These are phyloP conservation scores for Tillandsia fasciculata DNA, from an alignment of 176 grass and related monocot species.

Conservation along the genomic window DNA sequence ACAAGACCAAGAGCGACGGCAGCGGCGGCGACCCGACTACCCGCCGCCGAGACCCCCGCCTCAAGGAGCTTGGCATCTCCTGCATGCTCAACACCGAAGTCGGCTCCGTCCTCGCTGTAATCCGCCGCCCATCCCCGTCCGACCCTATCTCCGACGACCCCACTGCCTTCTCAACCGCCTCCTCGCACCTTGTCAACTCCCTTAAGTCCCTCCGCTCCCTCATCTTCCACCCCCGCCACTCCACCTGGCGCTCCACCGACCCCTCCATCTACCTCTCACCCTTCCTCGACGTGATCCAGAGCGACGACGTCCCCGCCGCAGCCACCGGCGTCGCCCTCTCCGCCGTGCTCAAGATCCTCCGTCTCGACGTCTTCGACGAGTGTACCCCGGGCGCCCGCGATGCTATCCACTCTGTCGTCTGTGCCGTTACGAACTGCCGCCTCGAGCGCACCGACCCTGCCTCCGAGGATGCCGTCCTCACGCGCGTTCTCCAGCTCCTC, in stretches of 20 bases:
- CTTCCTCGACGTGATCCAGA: slow-evolving; percentile 79
- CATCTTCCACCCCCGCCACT: slow-evolving; percentile 69
- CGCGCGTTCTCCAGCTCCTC: slow-evolving; percentile 76
- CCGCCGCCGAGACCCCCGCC: slow-evolving; percentile 30
- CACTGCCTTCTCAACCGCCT: slow-evolving; percentile 20
- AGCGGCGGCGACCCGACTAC: slow-evolving; percentile 12
- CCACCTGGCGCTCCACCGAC: slow-evolving; percentile 67
- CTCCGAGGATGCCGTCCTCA: slow-evolving; percentile 73
- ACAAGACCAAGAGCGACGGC: slow-evolving; percentile 34
- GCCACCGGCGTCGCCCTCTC: slow-evolving; percentile 75
- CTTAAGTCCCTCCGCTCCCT: slow-evolving; percentile 62
- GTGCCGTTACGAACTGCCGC: slow-evolving; percentile 50
- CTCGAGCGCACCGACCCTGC: slow-evolving; percentile 55
- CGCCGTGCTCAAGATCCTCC: slow-evolving; percentile 74
- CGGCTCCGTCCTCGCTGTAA: slow-evolving; percentile 66
- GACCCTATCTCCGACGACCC: slow-evolving; percentile 21
- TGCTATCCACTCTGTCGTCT: slow-evolving; percentile 54
- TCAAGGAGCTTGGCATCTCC: slow-evolving; percentile 73
- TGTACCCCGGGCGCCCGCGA: slow-evolving; percentile 68
- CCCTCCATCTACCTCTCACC: slow-evolving; percentile 65
- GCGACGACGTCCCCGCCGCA: slow-evolving; percentile 50
- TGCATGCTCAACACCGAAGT: slow-evolving; percentile 99
- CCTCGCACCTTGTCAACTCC: slow-evolving; percentile 46
- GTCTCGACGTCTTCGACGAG: slow-evolving; percentile 80
- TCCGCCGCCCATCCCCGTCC: slow-evolving; percentile 55